Conservation (phyloP, 2,329 filamentous ascomycete species). For the Chrysoporthe cubensis region DNA sequence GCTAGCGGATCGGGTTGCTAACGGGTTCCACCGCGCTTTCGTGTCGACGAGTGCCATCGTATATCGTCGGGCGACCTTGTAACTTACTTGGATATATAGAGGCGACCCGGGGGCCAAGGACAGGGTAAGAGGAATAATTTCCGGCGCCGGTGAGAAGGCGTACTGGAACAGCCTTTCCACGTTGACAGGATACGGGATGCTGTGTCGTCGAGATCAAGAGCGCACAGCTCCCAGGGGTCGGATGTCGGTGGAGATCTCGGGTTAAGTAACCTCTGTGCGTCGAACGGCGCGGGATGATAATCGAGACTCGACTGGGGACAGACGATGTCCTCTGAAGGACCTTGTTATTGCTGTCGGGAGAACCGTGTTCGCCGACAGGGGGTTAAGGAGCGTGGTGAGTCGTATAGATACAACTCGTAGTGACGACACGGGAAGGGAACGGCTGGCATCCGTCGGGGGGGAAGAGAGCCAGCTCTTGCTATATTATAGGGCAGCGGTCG, state of each 20-base stretch:
- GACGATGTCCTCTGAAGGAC: conserved; percentile 29
- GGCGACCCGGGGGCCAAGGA: conserved; percentile 39
- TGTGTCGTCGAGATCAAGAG: conserved; percentile 39
- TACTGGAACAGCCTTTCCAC: conserved; percentile 28
- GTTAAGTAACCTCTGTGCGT: conserved; percentile 33
- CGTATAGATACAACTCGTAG: conserved; percentile 47
- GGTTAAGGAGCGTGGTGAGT: conserved; percentile 49
- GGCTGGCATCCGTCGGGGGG: conserved; percentile 46
- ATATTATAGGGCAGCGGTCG: conserved; percentile 50
- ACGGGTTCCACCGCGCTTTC: conserved; percentile 37
- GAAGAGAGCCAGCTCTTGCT: conserved; percentile 62
- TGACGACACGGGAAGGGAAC: conserved; percentile 32
- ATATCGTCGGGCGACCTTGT: conserved; percentile 38
- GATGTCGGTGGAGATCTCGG: conserved; percentile 25
- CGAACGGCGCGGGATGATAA: conserved; percentile 41
- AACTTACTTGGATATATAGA: conserved; percentile 48
- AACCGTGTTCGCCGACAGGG: conserved; percentile 25
- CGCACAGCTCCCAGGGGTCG: conserved; percentile 39
- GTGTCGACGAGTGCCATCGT: conserved; percentile 43
- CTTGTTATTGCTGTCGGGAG: conserved; percentile 36
- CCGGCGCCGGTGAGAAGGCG: conserved; percentile 34
- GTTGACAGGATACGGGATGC: conserved; percentile 28
- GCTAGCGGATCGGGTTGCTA: conserved; percentile 30
- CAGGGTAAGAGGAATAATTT: conserved; percentile 37
- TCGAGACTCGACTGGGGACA: conserved; percentile 39